phyloP scores from a whole-genome alignment of 2,329 filamentous ascomycete species.

The Scedosporium apiospermum region DNA sequence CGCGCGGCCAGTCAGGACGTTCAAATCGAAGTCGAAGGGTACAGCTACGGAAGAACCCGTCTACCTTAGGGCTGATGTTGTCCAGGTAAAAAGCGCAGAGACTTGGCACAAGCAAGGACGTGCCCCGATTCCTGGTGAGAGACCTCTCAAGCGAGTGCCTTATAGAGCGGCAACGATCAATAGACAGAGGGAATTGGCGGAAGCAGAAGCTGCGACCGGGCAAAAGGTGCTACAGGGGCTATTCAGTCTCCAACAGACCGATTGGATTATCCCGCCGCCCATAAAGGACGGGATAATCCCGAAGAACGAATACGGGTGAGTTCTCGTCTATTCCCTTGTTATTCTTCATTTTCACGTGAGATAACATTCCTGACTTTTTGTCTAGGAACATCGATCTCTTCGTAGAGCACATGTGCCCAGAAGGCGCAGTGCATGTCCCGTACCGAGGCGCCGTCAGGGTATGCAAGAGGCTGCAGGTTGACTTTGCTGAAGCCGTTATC shows the following conservation, averaged over 20 bases:
- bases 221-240: constrained; percentile 80
- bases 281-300: constrained; percentile 81
- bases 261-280: constrained; percentile 88
- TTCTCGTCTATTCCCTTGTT: background rate
- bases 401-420: constrained; percentile 83
- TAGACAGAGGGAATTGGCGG: constrained; percentile 79
- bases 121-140: constrained; percentile 57
- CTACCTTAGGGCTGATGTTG: constrained; percentile 68
- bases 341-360: too few relatives aligned
- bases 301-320: constrained; percentile 75
- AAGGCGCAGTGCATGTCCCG: constrained; percentile 74
- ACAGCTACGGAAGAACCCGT: constrained; percentile 71
- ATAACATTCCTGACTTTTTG: constrained; percentile 12
- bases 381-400: constrained; percentile 82
- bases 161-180: constrained; percentile 86
- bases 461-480: constrained; percentile 75
- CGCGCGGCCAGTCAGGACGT: constrained; percentile 62
- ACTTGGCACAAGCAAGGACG: constrained; percentile 97
- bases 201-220: constrained; percentile 69
- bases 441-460: constrained; percentile 67
- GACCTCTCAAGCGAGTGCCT: constrained; percentile 77
- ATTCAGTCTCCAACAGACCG: constrained; percentile 76
- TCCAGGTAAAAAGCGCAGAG: constrained; percentile 81
- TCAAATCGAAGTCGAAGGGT: constrained; percentile 65
- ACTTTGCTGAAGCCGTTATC: constrained; percentile 88